Conservation (phyloP, 1,284 basidiomycete species). For the Microbotryomycetes sp. region DNA sequence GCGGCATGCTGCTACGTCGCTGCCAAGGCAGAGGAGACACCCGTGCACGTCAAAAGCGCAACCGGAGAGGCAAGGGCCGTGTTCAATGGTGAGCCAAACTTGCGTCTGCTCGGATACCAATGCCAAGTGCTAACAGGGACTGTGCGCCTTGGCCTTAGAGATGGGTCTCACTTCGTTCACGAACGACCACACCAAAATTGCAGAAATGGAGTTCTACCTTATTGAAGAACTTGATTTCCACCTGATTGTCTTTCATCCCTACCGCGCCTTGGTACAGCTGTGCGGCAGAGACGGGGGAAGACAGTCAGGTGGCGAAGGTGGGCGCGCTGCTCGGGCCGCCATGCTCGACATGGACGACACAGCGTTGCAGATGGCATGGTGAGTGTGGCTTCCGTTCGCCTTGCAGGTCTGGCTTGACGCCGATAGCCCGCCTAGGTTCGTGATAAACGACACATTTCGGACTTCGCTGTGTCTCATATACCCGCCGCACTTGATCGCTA, state of each 20-base stretch:
- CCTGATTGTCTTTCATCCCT: slow-evolving; percentile 87
- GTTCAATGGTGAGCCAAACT: slow-evolving; percentile 67
- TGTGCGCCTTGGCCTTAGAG: slow-evolving; percentile 11
- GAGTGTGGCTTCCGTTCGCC: slow-evolving; percentile 19
- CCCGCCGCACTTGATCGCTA: slow-evolving; percentile 87
- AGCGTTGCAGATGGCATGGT: slow-evolving; percentile 65
- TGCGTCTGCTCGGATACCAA: neutral
- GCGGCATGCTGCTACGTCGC: slow-evolving; percentile 92
- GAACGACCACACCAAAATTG: slow-evolving; percentile 70
- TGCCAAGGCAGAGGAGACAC: slow-evolving; percentile 92
- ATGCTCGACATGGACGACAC: slow-evolving; percentile 58
- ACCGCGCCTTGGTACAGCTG: slow-evolving; percentile 72
- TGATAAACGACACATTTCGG: slow-evolving; percentile 92
- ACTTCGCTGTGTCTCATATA: slow-evolving; percentile 83
- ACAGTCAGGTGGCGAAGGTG: slow-evolving; percentile 8
- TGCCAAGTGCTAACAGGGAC: no score
- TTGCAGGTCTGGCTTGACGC: neutral
- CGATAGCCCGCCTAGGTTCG: slow-evolving; percentile 55
- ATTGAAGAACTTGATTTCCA: slow-evolving; percentile 95
- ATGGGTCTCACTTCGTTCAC: slow-evolving; percentile 63
- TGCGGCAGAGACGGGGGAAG: slow-evolving; percentile 48
- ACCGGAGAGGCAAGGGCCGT: slow-evolving; percentile 72
- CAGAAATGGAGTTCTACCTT: slow-evolving; percentile 98
- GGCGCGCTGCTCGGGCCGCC: slow-evolving; percentile 43
- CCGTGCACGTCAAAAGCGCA: slow-evolving; percentile 86